phyloP scores from a whole-genome alignment of 2,329 filamentous ascomycete genomes.

The Gliomastix tumulicola region DNA sequence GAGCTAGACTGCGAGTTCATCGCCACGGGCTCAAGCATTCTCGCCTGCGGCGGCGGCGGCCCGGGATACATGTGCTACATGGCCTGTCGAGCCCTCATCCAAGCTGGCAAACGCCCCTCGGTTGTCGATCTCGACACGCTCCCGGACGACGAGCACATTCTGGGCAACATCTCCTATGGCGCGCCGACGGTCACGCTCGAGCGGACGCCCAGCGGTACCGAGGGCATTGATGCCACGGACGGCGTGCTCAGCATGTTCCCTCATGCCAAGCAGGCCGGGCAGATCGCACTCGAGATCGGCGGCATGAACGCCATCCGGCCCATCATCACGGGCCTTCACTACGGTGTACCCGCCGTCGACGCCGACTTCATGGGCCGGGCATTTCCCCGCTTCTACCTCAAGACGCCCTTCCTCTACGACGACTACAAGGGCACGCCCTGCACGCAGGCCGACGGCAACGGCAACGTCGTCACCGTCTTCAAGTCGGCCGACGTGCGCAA shows the following conservation, averaged over 20 bases:
- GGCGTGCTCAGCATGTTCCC: too few relatives aligned
- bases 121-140: slow-evolving; percentile 38
- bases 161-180: not conserved
- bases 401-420: not conserved
- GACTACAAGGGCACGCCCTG: too few relatives aligned
- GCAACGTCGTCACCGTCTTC: not conserved
- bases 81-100: slow-evolving; percentile 17
- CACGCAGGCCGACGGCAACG: not conserved
- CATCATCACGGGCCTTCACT: not conserved
- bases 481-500: not conserved
- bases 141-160: not conserved
- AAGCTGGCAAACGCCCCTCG: slow-evolving; percentile 19
- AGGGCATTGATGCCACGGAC: not conserved
- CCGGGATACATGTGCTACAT: not conserved
- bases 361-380: slow-evolving; percentile 1
- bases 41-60: not conserved
- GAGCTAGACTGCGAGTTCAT: not conserved
- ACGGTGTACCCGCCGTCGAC: slow-evolving; percentile 1
- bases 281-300: not conserved
- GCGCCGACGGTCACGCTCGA: not conserved
- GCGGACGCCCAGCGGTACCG: not conserved
- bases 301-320: not conserved
- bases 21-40: not conserved
- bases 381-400: not conserved
- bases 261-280: not conserved